A percentile compares a stretch with the other conserved stretches of the same genome.
phyloP scores from a whole-genome alignment of 352 stramenopile genomes.

The Globisporangium irregulare region DNA sequence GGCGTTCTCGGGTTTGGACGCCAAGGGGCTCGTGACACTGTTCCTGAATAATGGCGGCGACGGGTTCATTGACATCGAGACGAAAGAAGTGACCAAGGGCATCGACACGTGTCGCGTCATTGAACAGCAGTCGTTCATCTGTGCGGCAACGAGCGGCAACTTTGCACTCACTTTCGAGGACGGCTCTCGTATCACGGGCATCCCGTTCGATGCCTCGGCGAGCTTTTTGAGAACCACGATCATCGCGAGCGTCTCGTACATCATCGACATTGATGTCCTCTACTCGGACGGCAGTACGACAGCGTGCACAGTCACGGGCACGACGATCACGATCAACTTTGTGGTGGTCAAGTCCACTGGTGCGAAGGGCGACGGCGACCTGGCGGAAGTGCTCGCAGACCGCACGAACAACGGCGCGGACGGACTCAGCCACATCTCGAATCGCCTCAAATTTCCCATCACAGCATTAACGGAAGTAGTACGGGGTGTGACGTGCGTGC shows the following conservation, averaged over 20 bases:
- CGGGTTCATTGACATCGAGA: constrained; percentile 62
- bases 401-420: constrained; percentile 44
- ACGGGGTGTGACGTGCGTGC: constrained; percentile 45
- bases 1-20: constrained; percentile 48
- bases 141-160: constrained; percentile 56
- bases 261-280: constrained; percentile 61
- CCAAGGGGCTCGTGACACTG: constrained; percentile 45
- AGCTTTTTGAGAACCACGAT: constrained; percentile 38
- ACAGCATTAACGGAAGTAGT: constrained; percentile 49
- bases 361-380: constrained; percentile 45
- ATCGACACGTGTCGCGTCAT: constrained; percentile 64
- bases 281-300: constrained; percentile 28
- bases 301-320: constrained; percentile 52
- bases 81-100: constrained; percentile 68
- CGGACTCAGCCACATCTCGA: constrained; percentile 59
- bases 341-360: constrained; percentile 49
- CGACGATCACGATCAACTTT: constrained; percentile 58
- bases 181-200: constrained; percentile 33
- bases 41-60: constrained; percentile 35
- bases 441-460: constrained; percentile 51
- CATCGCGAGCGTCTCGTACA: constrained; percentile 42
- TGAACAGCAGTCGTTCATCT: constrained; percentile 61
- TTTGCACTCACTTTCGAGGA: constrained; percentile 75
- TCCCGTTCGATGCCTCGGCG: constrained; percentile 45
- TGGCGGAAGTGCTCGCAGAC: constrained; percentile 47